Percentiles rank a stretch among this genome's conserved stretches.
Evolutionary conservation across 257 asterid genomes (phyloP).

Genomic region (Ligustrum vulgare): DNA sequence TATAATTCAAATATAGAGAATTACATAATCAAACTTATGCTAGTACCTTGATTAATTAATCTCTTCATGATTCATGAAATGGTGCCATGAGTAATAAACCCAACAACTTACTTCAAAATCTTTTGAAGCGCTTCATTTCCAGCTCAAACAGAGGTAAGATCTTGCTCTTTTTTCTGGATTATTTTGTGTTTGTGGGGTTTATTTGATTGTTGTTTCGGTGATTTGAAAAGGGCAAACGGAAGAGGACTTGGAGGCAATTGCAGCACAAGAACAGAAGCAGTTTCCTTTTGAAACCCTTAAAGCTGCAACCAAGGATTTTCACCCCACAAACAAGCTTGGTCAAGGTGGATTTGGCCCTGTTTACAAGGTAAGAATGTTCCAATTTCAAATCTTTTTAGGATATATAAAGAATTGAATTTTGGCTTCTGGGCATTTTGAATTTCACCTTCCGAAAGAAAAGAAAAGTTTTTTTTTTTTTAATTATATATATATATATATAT

Average conservation of each 20-base stretch:
- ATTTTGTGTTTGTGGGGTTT: neutral
- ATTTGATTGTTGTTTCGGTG: slow-evolving; percentile 1
- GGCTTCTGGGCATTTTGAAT: neutral
- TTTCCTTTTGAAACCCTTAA: slow-evolving; percentile 55
- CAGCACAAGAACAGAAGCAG: slow-evolving; percentile 63
- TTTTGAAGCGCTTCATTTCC: slow-evolving; percentile 49
- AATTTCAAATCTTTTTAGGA: neutral
- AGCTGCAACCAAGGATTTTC: slow-evolving; percentile 53
- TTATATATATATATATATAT: no score
- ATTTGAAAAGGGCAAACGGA: slow-evolving; percentile 48
- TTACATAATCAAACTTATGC: neutral
- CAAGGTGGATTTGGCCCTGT: slow-evolving; percentile 72
- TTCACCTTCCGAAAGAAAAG: neutral
- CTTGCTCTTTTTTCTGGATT: neutral
- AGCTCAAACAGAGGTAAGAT: slow-evolving; percentile 47
- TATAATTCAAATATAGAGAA: neutral
- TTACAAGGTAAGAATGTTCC: slow-evolving; percentile 43
- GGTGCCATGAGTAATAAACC: slow-evolving; percentile 44
- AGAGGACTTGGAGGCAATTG: slow-evolving; percentile 66
- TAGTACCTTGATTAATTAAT: neutral
- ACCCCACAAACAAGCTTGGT: slow-evolving; percentile 53
- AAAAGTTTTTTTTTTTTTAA: neutral
- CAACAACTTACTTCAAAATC: slow-evolving; percentile 36
- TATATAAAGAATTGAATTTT: neutral
- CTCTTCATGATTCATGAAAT: slow-evolving; percentile 20